Percentiles rank a stretch among this genome's conserved stretches.
Evolutionary conservation across 2,329 filamentous ascomycete species (phyloP).

Genomic region (Chaetothyriales sp.): DNA sequence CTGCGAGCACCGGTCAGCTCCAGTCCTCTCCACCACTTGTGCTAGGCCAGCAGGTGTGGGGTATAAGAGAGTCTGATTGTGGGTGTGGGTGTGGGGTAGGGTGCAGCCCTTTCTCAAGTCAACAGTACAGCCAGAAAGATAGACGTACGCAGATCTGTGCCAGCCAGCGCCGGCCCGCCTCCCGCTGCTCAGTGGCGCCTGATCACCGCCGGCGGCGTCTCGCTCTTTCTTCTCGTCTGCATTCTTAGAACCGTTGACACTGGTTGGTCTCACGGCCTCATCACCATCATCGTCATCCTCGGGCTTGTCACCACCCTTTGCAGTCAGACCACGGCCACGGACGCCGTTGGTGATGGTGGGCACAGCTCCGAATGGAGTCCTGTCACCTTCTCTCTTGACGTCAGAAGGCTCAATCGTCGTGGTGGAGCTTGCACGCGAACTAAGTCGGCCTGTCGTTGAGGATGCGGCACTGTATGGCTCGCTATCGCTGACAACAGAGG

Average conservation of each 20-base stretch:
- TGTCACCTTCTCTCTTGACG: not conserved
- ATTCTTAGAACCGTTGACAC: slow-evolving; percentile 17
- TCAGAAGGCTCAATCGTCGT: not conserved
- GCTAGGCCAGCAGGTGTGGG: too few species aligned
- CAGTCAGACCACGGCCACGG: not conserved
- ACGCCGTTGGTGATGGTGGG: not conserved
- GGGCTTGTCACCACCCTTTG: slow-evolving; percentile 32
- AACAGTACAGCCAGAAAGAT: too few species aligned
- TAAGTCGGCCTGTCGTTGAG: not conserved
- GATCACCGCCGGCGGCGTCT: slow-evolving; percentile 8
- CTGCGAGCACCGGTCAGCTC: slow-evolving; percentile 22
- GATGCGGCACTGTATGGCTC: not conserved
- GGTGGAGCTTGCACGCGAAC: not conserved
- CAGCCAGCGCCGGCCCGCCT: slow-evolving; percentile 39
- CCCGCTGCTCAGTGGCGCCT: slow-evolving; percentile 32
- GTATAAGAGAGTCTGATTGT: too few species aligned
- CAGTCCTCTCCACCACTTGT: too few species aligned
- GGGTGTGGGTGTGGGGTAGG: not conserved
- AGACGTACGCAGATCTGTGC: slow-evolving; percentile 32
- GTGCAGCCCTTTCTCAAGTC: too few species aligned
- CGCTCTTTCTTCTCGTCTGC: slow-evolving; percentile 20
- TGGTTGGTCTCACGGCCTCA: slow-evolving; percentile 21
- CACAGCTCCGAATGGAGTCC: not conserved
- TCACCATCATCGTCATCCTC: slow-evolving; percentile 23
- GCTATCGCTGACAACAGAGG: not conserved